A percentile compares a stretch with the other conserved stretches of the same genome.
Evolutionary conservation across 495 filamentous ascomycete species (phyloP).

Genomic region (Pyronema omphalodes): DNA sequence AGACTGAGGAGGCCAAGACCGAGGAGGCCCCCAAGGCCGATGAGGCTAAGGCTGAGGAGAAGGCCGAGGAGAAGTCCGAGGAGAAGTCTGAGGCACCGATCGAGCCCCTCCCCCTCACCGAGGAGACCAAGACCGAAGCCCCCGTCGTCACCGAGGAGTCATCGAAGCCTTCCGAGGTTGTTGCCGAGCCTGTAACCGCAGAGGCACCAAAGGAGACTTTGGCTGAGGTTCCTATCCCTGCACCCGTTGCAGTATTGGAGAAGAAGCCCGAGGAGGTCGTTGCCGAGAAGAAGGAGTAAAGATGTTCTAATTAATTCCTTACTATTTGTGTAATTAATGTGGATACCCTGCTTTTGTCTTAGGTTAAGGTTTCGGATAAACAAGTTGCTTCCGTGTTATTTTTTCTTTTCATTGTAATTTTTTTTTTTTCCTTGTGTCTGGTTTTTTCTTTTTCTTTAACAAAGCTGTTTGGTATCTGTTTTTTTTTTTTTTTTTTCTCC

Average conservation of each 20-base stretch:
- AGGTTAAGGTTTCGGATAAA: too few relatives aligned
- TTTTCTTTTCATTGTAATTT: background rate
- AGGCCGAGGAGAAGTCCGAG: background rate
- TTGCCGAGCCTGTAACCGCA: background rate
- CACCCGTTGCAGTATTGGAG: background rate
- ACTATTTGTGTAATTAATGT: too few relatives aligned
- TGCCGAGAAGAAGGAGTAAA: too few relatives aligned
- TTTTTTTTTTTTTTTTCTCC: background rate
- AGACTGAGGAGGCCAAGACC: background rate
- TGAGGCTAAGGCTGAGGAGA: background rate
- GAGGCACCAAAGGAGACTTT: background rate
- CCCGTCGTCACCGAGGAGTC: background rate
- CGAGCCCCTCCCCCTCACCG: conserved; percentile 3
- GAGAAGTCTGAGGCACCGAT: background rate
- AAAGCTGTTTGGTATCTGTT: background rate
- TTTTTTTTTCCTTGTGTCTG: background rate
- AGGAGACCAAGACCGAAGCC: background rate
- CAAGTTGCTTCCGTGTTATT: too few relatives aligned
- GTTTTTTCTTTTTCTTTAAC: background rate
- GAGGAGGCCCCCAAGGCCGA: background rate
- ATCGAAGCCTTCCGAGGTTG: background rate
- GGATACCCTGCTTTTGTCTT: too few relatives aligned
- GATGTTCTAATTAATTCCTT: too few relatives aligned
- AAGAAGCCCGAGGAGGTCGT: background rate
- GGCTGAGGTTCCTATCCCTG: conserved; percentile 1